These are phyloP conservation scores for Tulasnella sp. DNA, from an alignment of 768 basidiomycete species.

Conservation along the genomic window DNA sequence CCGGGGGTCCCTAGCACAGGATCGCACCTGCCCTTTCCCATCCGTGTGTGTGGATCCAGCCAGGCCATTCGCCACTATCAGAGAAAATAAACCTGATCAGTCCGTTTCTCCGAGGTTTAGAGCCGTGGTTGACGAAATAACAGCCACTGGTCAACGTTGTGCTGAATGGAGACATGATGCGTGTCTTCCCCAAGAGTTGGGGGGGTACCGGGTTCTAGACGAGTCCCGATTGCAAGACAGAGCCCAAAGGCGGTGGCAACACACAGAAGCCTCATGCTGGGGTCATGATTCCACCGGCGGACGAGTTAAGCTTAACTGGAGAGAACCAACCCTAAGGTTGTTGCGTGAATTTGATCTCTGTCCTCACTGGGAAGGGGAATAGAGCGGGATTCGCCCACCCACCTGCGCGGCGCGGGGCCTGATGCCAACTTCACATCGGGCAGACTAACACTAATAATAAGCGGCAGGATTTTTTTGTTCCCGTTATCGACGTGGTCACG, in stretches of 20 bases:
- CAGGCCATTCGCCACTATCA: neutral
- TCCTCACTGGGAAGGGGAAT: constrained; percentile 2
- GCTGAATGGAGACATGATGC: neutral
- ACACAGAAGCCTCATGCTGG: constrained; percentile 2
- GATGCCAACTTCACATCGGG: neutral
- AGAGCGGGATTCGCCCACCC: neutral
- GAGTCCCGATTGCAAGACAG: neutral
- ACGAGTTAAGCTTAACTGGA: neutral
- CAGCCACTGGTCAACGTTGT: neutral
- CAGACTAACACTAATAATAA: too few relatives aligned
- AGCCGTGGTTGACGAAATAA: neutral
- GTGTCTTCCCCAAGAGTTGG: neutral
- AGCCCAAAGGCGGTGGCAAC: neutral
- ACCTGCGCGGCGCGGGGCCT: neutral
- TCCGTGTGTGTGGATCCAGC: neutral
- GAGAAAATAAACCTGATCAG: neutral
- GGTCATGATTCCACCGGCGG: constrained; percentile 1
- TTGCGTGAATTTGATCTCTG: neutral
- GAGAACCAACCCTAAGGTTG: neutral
- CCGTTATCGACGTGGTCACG: neutral
- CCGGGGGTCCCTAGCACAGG: neutral
- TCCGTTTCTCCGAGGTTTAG: neutral
- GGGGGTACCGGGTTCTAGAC: constrained; percentile 1
- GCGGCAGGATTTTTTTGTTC: neutral
- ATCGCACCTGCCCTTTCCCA: neutral